Evolutionary conservation across 1,139 yeast genomes (phyloP).

Genomic region (Diutina siamensis): DNA sequence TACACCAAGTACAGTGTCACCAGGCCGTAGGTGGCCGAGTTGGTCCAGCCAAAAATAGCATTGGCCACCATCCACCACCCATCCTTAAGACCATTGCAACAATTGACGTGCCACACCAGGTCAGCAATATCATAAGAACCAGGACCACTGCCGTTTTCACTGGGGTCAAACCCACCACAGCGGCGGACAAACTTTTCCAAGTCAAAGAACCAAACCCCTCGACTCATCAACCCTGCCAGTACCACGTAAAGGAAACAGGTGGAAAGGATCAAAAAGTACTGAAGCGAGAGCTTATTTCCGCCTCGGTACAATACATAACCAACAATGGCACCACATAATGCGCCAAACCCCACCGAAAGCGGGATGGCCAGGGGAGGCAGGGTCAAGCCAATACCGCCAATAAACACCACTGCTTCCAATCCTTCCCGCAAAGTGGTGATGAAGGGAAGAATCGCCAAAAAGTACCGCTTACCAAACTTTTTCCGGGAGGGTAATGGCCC

Average conservation of each 20-base stretch:
- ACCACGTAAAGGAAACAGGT: constrained; percentile 13
- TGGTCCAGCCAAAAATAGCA: constrained; percentile 80
- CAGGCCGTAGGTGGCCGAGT: constrained; percentile 89
- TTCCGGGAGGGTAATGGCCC: constrained; percentile 5
- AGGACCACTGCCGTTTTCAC: constrained; percentile 13
- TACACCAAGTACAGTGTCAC: constrained; percentile 65
- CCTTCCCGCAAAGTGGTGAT: constrained; percentile 37
- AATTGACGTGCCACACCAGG: constrained; percentile 14
- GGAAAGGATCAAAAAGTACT: constrained; percentile 12
- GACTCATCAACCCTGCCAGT: constrained; percentile 12
- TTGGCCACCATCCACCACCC: constrained; percentile 15
- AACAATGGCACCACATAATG: constrained; percentile 10
- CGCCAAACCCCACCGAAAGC: constrained; percentile 10
- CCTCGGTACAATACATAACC: constrained; percentile 11
- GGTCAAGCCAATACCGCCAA: constrained; percentile 32
- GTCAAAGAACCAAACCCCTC: constrained; percentile 13
- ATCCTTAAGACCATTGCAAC: constrained; percentile 13
- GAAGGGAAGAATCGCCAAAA: constrained; percentile 20
- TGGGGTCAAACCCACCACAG: constrained; percentile 12
- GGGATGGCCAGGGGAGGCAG: constrained; percentile 11
- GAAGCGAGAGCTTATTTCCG: constrained; percentile 13
- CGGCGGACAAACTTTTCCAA: constrained; percentile 11
- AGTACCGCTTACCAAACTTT: constrained; percentile 11
- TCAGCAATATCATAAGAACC: constrained; percentile 12
- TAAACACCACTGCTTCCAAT: constrained; percentile 35